A percentile compares a stretch with the other conserved stretches of the same genome.
Evolutionary conservation across 495 filamentous ascomycete genomes (phyloP).

Genomic region (Penicillium desertorum): DNA sequence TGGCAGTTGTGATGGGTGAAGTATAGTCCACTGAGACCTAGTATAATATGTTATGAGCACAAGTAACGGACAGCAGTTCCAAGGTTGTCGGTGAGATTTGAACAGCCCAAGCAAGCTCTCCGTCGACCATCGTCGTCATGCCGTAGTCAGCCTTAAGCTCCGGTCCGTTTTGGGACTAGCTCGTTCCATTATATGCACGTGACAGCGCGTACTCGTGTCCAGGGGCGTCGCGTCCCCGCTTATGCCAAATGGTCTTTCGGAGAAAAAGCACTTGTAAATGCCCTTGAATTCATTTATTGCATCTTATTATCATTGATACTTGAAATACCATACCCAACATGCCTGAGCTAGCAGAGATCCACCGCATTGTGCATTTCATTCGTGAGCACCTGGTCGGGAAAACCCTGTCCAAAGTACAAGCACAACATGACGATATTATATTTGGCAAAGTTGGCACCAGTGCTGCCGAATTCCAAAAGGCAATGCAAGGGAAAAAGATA

Average conservation of each 20-base stretch:
- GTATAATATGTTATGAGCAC: background rate
- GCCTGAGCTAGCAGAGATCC: slow-evolving; percentile 85
- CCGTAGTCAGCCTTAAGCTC: background rate
- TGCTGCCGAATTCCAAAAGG: slow-evolving; percentile 65
- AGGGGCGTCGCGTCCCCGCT: background rate
- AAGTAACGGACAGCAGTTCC: background rate
- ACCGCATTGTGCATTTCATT: slow-evolving; percentile 81
- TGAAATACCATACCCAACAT: slow-evolving; percentile 43
- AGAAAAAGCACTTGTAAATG: slow-evolving; percentile 4
- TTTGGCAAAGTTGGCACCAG: slow-evolving; percentile 87
- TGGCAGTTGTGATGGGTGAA: background rate
- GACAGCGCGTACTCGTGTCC: background rate
- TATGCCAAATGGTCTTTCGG: background rate
- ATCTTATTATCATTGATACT: background rate
- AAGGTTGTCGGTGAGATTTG: background rate
- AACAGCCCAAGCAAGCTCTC: background rate
- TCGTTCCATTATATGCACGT: background rate
- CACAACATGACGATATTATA: slow-evolving; percentile 74
- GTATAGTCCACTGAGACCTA: background rate
- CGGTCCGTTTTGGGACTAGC: background rate
- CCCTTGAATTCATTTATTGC: slow-evolving; percentile 4
- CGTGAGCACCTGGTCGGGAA: slow-evolving; percentile 78
- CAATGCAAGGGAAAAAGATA: slow-evolving; percentile 75
- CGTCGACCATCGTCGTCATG: background rate
- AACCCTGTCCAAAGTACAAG: slow-evolving; percentile 67